A percentile compares a stretch with the other conserved stretches of the same genome.
These are phyloP conservation scores for Vitis labrusca DNA, from an alignment of 164 flowering plant genomes.

Conservation along the genomic window DNA sequence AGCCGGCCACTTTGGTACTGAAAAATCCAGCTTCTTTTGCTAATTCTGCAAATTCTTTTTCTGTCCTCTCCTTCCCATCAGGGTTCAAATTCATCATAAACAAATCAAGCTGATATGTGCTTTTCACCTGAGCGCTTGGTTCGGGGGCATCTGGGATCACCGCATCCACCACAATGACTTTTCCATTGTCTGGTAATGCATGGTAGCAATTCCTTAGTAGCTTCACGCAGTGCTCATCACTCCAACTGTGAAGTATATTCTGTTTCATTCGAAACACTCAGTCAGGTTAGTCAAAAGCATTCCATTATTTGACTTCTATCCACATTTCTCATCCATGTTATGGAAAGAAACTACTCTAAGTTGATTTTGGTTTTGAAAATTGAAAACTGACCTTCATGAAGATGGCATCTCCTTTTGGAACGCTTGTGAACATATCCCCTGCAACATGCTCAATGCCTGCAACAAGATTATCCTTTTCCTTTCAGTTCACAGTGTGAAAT, in stretches of 20 bases:
- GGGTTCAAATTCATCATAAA: slow-evolving; percentile 16
- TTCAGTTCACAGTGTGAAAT: not conserved
- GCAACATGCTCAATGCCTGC: slow-evolving; percentile 26
- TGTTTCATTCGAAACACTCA: slow-evolving; percentile 4
- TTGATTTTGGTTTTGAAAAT: too few relatives aligned
- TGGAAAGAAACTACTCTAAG: too few relatives aligned
- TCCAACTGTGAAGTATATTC: slow-evolving; percentile 32
- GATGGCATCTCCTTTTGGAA: slow-evolving; percentile 39
- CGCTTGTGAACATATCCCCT: slow-evolving; percentile 33
- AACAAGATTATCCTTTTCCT: not conserved
- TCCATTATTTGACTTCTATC: too few relatives aligned
- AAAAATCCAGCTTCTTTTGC: slow-evolving; percentile 32
- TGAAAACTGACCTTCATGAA: slow-evolving; percentile 32
- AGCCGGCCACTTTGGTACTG: slow-evolving; percentile 1
- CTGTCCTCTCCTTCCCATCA: slow-evolving; percentile 32
- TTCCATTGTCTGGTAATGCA: slow-evolving; percentile 29
- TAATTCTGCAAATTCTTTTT: slow-evolving; percentile 19
- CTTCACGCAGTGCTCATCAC: slow-evolving; percentile 32
- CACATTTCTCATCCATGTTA: too few relatives aligned
- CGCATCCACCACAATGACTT: slow-evolving; percentile 35
- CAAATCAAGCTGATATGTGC: slow-evolving; percentile 15
- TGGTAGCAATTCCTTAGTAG: slow-evolving; percentile 33
- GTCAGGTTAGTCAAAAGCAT: too few relatives aligned
- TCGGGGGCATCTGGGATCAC: slow-evolving; percentile 25
- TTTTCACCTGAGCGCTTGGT: not conserved